Base-by-base conservation (phyloP, 2,329 filamentous ascomycete genomes). In the Ceratocystis variospora region DNA sequence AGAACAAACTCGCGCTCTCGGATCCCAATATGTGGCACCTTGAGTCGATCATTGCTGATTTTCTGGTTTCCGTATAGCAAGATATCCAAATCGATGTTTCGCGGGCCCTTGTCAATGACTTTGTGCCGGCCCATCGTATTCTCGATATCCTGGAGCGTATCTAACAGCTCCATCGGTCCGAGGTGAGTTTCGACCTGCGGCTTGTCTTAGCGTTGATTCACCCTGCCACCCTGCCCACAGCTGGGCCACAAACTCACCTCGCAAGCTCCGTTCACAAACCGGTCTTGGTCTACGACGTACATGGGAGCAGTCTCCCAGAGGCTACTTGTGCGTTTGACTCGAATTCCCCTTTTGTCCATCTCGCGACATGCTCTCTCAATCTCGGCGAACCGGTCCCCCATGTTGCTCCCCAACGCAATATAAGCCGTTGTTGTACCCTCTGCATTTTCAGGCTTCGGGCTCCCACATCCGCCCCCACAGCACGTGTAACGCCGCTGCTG, bases 241-340 rank as follows among this genome's bases (percentile, higher is more conserved):
- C 37, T 5, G 28, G 45, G 10, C 22, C 7, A 55, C 31, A 61
- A 62, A 79, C 84, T 74, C 75, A 95, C 91, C 85, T 96, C 89
- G 75, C 90, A 96, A 67, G 87, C 92, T 22, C 91, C 94, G 73
- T 99, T 99, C 61, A 96, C 78, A 73, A 99, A 99, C 37, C 84
- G 83, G 69, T 86, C 86, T 75, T 99, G 94, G 69, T 96, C 88
- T 69, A 88, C 78, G 69, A 96, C 88, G 75, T 99, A 99, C 94
- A 99, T 99, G 25, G 94, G 90, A 71, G 90, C 86, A 2, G 93
- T 99, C 77, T 97, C 91, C 83, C 94, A 99, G 2, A 99, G 79
- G 68, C 86, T 87, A 74, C 93, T 97, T 0, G 93, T 96, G 71
- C 87, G 81, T 72, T 84, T 81, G 48, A 99, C 82, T 64, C 77